Base-by-base conservation (phyloP, 257 asterid species). In the Scutellaria barbata region DNA sequence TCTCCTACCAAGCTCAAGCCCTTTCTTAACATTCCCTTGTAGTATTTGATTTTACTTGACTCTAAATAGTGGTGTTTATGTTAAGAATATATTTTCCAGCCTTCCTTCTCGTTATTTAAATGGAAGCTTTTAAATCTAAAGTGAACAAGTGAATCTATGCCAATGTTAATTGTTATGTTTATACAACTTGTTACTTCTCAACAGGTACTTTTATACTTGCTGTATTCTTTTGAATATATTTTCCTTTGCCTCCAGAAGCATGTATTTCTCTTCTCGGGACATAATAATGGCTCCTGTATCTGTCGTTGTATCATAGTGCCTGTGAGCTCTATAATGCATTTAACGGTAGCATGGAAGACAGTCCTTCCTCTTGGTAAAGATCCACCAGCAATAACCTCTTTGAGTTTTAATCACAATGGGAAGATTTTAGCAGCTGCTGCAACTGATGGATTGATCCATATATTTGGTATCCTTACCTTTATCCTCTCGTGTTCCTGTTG, bases 401-500 rank as follows among this genome's bases (percentile, higher is more conserved):
- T 91, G 81, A 85, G 92, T 80, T 94, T 94, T 84, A 94, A 89
- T 76, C 99, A 94, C 82, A 94, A 94, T 43, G 99, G 99, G 73
- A 91, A 94, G 89, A 93, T 94, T 79, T 85, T 94, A 83, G 99
- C 99, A 62, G 99, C 99, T 74, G 97, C 95, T 60, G 97, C 99
- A 65, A 77, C 87, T 69, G 99, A 94, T 84, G 97, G 97, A 77
- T 82, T 94, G 97, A 89, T 94, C 80, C 99, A 94, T 76, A 94
- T 94, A 88, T 94, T 94, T 79, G 99, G 99, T 91, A 94, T 91
- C 91, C 95, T 87, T 86, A 43, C 74, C 25, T 33, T 66, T 51
- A 48, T 41, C 18, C 4, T 2, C 37, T 16, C 25, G 2, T 22
- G 2, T 22, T 22, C 25, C 25, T 1, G 1, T 0, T n/a, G 25